A percentile compares a stretch with the other conserved stretches of the same genome.
phyloP scores from a whole-genome alignment of 768 basidiomycete species.

The Asterophora lycoperdoides region DNA sequence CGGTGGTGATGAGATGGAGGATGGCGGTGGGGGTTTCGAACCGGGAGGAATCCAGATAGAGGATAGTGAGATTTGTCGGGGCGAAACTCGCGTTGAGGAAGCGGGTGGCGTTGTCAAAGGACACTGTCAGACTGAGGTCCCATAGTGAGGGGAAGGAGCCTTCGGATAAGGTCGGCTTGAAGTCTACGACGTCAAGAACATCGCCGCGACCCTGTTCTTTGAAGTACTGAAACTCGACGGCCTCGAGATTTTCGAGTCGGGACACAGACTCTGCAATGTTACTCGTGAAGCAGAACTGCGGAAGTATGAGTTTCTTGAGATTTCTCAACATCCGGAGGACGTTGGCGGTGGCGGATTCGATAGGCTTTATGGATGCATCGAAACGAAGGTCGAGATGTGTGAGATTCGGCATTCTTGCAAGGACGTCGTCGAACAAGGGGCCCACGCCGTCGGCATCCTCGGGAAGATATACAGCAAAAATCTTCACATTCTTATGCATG shows the following conservation, averaged over 20 bases:
- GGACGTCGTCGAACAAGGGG: constrained; percentile 34
- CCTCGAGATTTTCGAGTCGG: constrained; percentile 35
- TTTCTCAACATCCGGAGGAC: constrained; percentile 28
- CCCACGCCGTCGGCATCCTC: constrained; percentile 7
- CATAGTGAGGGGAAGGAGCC: constrained; percentile 51
- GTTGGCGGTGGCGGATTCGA: constrained; percentile 26
- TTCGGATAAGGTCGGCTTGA: constrained; percentile 39
- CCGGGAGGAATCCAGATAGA: constrained; percentile 48
- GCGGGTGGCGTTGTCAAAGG: constrained; percentile 39
- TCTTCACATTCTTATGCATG: constrained; percentile 51
- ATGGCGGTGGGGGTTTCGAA: constrained; percentile 41
- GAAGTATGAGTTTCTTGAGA: constrained; percentile 46
- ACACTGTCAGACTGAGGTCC: constrained; percentile 46
- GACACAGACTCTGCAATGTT: constrained; percentile 44
- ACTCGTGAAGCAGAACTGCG: constrained; percentile 48
- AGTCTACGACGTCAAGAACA: constrained; percentile 37
- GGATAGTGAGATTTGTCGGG: constrained; percentile 44
- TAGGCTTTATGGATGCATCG: constrained; percentile 31
- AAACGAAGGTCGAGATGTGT: constrained; percentile 44
- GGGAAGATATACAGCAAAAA: constrained; percentile 28
- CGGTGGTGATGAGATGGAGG: constrained; percentile 36
- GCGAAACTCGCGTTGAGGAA: constrained; percentile 43
- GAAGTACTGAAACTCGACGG: constrained; percentile 53
- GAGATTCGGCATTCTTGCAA: constrained; percentile 48
- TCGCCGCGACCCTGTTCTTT: constrained; percentile 45